A percentile compares a stretch with the other conserved stretches of the same genome.
Evolutionary conservation across 371 early-diverging fungal genomes (phyloP).

Genomic region (Nematocida sp.): DNA sequence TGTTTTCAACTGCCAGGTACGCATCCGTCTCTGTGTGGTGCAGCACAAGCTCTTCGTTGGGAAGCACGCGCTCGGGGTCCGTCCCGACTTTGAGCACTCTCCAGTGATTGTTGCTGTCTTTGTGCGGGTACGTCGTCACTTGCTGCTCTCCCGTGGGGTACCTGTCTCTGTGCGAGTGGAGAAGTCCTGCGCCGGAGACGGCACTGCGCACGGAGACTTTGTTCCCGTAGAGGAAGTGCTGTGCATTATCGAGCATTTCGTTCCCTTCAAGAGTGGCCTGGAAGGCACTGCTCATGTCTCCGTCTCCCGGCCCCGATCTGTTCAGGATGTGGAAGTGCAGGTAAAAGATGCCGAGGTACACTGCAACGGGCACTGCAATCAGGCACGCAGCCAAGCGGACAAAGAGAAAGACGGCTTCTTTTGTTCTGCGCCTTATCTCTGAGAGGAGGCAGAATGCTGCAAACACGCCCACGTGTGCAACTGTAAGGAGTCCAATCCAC

Average conservation of each 20-base stretch:
- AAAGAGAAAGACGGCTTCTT: conserved; percentile 72
- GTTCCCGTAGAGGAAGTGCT: conserved; percentile 85
- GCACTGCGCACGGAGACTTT: conserved; percentile 77
- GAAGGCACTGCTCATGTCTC: conserved; percentile 92
- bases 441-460: conserved; percentile 78
- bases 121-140: conserved; percentile 91
- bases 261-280: conserved; percentile 82
- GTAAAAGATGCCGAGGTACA: conserved; percentile 79
- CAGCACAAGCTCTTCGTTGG: conserved; percentile 59
- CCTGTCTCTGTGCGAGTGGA: conserved; percentile 88
- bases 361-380: conserved; percentile 73
- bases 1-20: conserved; percentile 75
- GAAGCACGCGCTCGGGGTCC: conserved; percentile 40
- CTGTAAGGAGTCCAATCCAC: conserved; percentile 94
- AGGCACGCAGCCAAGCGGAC: conserved; percentile 64
- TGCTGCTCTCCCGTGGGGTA: conserved; percentile 92
- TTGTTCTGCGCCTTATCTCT: conserved; percentile 68
- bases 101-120: conserved; percentile 92
- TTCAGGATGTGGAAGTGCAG: conserved; percentile 82
- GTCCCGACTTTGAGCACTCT: conserved; percentile 59
- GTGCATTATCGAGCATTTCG: conserved; percentile 71
- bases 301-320: conserved; percentile 82
- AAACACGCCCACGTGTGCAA: conserved; percentile 81
- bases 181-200: conserved; percentile 76
- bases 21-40: conserved; percentile 58